Evolutionary conservation across 148 eudicot genomes (phyloP).

Genomic region (Spergularia marina): DNA sequence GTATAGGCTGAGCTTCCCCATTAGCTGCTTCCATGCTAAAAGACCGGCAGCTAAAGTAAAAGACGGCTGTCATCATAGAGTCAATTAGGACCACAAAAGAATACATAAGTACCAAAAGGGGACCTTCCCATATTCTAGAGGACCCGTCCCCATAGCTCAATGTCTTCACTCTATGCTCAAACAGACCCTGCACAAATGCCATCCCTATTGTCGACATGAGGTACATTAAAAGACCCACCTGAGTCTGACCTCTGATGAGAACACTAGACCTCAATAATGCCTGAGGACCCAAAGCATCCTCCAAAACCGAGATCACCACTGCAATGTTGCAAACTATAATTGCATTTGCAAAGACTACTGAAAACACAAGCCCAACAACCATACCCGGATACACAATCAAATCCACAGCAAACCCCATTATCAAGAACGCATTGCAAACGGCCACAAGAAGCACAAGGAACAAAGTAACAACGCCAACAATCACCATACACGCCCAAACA

Average conservation of each 20-base stretch:
- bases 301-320: slow-evolving; percentile 45
- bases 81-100: slow-evolving; percentile 82
- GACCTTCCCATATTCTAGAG: slow-evolving; percentile 89
- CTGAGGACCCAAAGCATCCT: slow-evolving; percentile 43
- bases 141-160: slow-evolving; percentile 84
- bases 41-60: slow-evolving; percentile 84
- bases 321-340: slow-evolving; percentile 41
- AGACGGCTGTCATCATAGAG: slow-evolving; percentile 86
- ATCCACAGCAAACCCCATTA: slow-evolving; percentile 50
- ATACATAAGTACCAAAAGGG: slow-evolving; percentile 83
- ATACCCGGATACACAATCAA: slow-evolving; percentile 45
- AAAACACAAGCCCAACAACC: slow-evolving; percentile 34
- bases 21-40: slow-evolving; percentile 58
- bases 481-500: slow-evolving; percentile 60
- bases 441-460: slow-evolving; percentile 60
- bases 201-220: slow-evolving; percentile 77
- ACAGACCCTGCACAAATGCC: slow-evolving; percentile 81
- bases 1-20: slow-evolving; percentile 55
- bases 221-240: slow-evolving; percentile 84
- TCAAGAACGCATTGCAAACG: slow-evolving; percentile 50
- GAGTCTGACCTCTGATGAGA: slow-evolving; percentile 46
- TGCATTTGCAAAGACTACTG: slow-evolving; percentile 40
- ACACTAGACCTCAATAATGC: slow-evolving; percentile 41
- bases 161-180: slow-evolving; percentile 89
- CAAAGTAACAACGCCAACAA: slow-evolving; percentile 54